Base-by-base conservation (phyloP, 2,329 filamentous ascomycete genomes). In the Diaporthe batatas region DNA sequence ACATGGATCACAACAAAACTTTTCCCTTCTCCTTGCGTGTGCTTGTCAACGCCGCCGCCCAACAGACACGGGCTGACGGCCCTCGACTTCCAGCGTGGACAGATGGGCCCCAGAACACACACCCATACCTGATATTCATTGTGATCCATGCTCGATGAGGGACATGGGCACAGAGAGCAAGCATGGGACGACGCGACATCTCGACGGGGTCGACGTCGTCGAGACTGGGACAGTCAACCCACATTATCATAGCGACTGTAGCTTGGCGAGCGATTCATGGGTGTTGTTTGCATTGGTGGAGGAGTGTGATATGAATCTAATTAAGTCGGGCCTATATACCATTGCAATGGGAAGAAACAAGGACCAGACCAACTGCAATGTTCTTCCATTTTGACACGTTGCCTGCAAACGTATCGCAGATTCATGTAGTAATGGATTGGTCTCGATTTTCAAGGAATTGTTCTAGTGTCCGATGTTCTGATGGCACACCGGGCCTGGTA, bases 81-180 rank as follows among this genome's bases (percentile, higher is more conserved):
- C n/a, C 47, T 53, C n/a, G 44, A 25, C 23, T 16, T n/a, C 3
- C 29, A 1, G 62, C 8, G 25, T 62, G 58, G 23, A 25, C 10
- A 32, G 62, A 53, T 47, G 44, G 62, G 44, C 62, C 62, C 21
- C 25, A 36, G 29, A n/a, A 34, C 23, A 51, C 51, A 51, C 18
- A 36, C 32, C 21, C 47, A 49, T 62, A 39, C 25, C 25, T 36
- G 62, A 44, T 51, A 51, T 53, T 53, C 32, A 25, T 67, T 53
- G 36, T 67, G 47, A 53, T 42, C 47, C 62, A 67, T 67, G 47
- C 53, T 25, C n/a, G 32, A 67, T 21, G 62, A 53, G 47, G 62
- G 47, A 53, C 21, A 3, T 4, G 21, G 2, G 47, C 39, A 42
- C 34, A 34, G 3, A 6, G 18, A 16, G 1, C 16, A 21, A 44